A percentile compares a stretch with the other conserved stretches of the same genome.
These are phyloP conservation scores for Penicillium taxi DNA, from an alignment of 495 filamentous ascomycete species.

Conservation along the genomic window DNA sequence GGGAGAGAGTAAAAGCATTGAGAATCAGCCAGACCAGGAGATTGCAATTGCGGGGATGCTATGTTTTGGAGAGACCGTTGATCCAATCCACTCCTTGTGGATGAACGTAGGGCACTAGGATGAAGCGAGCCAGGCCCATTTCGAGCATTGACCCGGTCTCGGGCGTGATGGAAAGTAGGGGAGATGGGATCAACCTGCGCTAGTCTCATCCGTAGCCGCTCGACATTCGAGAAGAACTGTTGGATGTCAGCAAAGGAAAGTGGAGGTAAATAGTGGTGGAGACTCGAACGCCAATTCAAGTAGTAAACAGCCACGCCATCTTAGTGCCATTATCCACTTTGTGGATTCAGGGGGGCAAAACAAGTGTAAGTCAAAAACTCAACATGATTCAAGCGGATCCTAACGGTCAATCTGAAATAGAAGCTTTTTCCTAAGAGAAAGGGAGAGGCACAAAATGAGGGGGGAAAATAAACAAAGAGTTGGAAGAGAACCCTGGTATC, in stretches of 20 bases:
- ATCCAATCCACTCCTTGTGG: slow-evolving; percentile 11
- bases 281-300: no score
- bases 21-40: slow-evolving; percentile 47
- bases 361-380: no score
- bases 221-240: slow-evolving; percentile 39
- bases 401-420: no score
- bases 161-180: slow-evolving; percentile 13
- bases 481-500: no score
- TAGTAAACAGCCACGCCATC: no score
- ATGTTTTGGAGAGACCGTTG: slow-evolving; percentile 11
- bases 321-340: no score
- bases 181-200: slow-evolving; percentile 21
- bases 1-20: slow-evolving; percentile 65
- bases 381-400: no score
- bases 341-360: no score
- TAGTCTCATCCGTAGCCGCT: slow-evolving; percentile 29
- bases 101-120: slow-evolving; percentile 7
- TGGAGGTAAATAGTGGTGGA: slow-evolving; percentile 10
- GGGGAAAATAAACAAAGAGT: no score
- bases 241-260: slow-evolving; percentile 14
- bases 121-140: slow-evolving; percentile 9
- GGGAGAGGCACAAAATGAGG: no score
- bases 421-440: no score
- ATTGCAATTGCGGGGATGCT: slow-evolving; percentile 22
- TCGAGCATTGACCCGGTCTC: slow-evolving; percentile 10